Conservation (phyloP, 495 filamentous ascomycete species). For the Aspergillus kassunensis region DNA sequence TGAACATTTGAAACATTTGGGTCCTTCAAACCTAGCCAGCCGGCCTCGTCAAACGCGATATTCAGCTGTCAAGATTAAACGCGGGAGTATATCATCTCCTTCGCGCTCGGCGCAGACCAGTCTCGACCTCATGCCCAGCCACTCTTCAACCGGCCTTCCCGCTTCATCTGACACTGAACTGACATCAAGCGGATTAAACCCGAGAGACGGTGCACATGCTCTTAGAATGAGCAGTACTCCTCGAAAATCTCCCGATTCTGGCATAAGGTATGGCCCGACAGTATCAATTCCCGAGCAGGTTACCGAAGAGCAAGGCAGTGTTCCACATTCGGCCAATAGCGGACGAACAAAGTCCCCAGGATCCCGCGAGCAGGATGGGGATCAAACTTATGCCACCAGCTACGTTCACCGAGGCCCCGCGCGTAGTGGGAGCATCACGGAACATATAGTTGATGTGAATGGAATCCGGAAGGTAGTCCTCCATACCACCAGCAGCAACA, state of each 20-base stretch:
- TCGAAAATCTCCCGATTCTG: slow-evolving; percentile 19
- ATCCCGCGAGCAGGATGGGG: slow-evolving; percentile 26
- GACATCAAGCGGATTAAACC: slow-evolving; percentile 46
- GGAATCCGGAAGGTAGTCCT: slow-evolving; percentile 84
- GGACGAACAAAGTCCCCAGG: slow-evolving; percentile 29
- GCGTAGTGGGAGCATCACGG: slow-evolving; percentile 83
- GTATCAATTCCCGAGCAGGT: slow-evolving; percentile 37
- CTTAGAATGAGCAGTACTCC: slow-evolving; percentile 55
- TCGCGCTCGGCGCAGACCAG: slow-evolving; percentile 38
- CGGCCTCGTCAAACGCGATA: slow-evolving; percentile 81
- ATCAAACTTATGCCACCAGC: slow-evolving; percentile 4
- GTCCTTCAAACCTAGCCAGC: slow-evolving; percentile 85
- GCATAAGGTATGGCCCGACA: slow-evolving; percentile 24
- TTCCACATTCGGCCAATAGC: slow-evolving; percentile 19
- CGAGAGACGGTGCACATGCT: slow-evolving; percentile 67
- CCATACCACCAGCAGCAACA: slow-evolving; percentile 61
- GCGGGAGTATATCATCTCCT: slow-evolving; percentile 46
- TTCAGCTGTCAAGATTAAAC: slow-evolving; percentile 86
- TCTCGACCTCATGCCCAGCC: slow-evolving; percentile 28
- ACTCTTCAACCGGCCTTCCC: slow-evolving; percentile 19
- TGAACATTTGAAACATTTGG: slow-evolving; percentile 84
- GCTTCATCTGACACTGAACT: slow-evolving; percentile 50
- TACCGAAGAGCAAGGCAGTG: slow-evolving; percentile 35
- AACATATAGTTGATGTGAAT: slow-evolving; percentile 76
- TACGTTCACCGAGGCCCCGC: slow-evolving; percentile 52